Evolutionary conservation across 164 flowering plant species (phyloP).

Genomic region (Chimonanthus praecox): DNA sequence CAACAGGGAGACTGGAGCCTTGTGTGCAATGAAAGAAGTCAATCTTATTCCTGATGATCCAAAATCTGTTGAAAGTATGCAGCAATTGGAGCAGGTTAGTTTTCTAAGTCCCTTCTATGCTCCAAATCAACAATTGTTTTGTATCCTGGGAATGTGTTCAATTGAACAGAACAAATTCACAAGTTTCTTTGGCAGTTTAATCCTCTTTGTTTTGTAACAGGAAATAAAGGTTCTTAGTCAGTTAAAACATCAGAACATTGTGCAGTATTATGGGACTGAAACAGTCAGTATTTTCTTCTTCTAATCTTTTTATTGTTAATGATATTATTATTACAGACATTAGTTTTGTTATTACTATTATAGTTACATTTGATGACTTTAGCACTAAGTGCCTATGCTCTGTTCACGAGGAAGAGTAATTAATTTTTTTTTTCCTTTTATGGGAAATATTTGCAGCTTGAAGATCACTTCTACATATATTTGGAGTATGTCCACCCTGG

Average conservation of each 20-base stretch:
- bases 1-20: conserved; percentile 78
- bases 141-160: neutral
- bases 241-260: conserved; percentile 89
- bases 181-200: neutral
- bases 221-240: conserved; percentile 87
- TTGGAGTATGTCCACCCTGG: conserved; percentile 94
- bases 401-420: neutral
- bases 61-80: conserved; percentile 74
- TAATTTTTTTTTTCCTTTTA: conserved; percentile 2
- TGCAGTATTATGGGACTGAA: conserved; percentile 97
- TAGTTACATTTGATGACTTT: no score
- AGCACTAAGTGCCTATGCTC: neutral
- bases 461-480: conserved; percentile 71
- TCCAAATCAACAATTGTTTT: neutral
- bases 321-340: no score
- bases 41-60: conserved; percentile 76
- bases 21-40: conserved; percentile 97
- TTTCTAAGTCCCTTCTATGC: neutral
- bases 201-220: conserved; percentile 30
- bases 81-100: conserved; percentile 82
- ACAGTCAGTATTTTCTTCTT: conserved; percentile 41
- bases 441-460: conserved; percentile 40
- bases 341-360: neutral
- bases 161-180: neutral
- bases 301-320: neutral